Evolutionary conservation across 768 basidiomycete species (phyloP), one percentile per base, ranked within the genome.

Genomic region (Suillus weaverae): DNA sequence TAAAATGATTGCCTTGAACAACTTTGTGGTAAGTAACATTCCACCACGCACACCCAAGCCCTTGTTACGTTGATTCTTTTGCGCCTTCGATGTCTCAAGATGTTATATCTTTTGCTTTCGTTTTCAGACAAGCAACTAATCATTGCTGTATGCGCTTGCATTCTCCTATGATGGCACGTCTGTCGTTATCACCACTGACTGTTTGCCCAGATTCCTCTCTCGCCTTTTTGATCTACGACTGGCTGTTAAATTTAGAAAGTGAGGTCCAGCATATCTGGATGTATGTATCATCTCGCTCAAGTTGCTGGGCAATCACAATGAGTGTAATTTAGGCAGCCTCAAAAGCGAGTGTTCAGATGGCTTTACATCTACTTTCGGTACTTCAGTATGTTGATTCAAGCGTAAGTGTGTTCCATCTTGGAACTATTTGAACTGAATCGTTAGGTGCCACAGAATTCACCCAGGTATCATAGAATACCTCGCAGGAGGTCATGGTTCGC

Each of bases 351-450:
- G 5, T 67, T 72, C 35, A 79, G 74, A 61, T 78, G 78, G 77
- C 20, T 72, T 20, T 74, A 74, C 33, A 43, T 74, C n/a, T 69
- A 71, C 55, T 64, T 74, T 65, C 74, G 67, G n/a, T 76, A 76
- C 65, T 44, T 62, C 46, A 64, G 63, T 6, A 60, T 76, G 48
- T 30, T 51, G 50, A 8, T 22, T 51, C 30, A 51, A 51, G 48
- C 48, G 48, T 16, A 30, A 3, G 50, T 30, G 26, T 51, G 6
- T 16, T 18, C 50, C 4, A 30, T 51, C 14, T 51, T 0, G 8
- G 14, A 30, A 30, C 26, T 50, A 30, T 16, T 30, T 18, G 7
- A 26, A 30, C 50, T 51, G 30, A 51, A 30, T 30, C 26, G 16
- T 51, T 7, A 8, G 26, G 26, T 30, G 30, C 50, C 7, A 8